These are phyloP conservation scores for Dioscorea dumetorum DNA, from an alignment of 106 monocot genomes.

Conservation along the genomic window DNA sequence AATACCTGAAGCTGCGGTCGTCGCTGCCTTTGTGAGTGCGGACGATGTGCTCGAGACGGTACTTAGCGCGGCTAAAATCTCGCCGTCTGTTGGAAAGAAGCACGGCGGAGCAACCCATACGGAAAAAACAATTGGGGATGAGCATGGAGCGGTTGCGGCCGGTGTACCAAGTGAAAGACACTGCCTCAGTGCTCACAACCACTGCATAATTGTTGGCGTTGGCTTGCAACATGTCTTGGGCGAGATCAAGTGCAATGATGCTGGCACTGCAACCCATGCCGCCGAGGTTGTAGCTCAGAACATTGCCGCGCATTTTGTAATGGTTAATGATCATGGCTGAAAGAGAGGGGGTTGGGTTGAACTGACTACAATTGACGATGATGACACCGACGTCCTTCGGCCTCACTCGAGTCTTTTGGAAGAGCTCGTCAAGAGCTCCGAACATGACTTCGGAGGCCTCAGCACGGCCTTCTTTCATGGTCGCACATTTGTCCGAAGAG, in stretches of 20 bases:
- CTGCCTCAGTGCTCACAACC: slow-evolving; percentile 65
- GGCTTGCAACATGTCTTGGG: slow-evolving; percentile 67
- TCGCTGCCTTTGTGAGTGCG: slow-evolving; percentile 73
- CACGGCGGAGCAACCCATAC: slow-evolving; percentile 63
- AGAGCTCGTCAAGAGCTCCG: slow-evolving; percentile 69
- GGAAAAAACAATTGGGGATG: slow-evolving; percentile 74
- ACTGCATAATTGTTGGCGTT: slow-evolving; percentile 63
- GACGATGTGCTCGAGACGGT: slow-evolving; percentile 68
- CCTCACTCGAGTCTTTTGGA: slow-evolving; percentile 57
- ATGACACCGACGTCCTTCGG: slow-evolving; percentile 67
- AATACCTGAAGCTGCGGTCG: slow-evolving; percentile 63
- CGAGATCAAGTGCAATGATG: slow-evolving; percentile 58
- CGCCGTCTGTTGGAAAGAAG: slow-evolving; percentile 56
- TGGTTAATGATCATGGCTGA: slow-evolving; percentile 93
- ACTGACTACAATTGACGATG: slow-evolving; percentile 76
- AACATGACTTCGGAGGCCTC: slow-evolving; percentile 57
- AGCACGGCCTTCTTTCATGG: slow-evolving; percentile 69
- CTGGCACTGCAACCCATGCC: slow-evolving; percentile 81
- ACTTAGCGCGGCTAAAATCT: slow-evolving; percentile 65
- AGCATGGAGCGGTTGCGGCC: slow-evolving; percentile 63
- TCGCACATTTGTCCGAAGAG: slow-evolving; percentile 43
- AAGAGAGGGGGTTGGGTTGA: slow-evolving; percentile 70
- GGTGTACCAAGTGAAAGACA: slow-evolving; percentile 65
- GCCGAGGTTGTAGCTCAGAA: slow-evolving; percentile 75
- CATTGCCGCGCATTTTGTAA: slow-evolving; percentile 94